Percentiles rank a stretch among this genome's conserved stretches.
phyloP scores from a whole-genome alignment of 345 rosid species.

The Cardamine resedifolia region DNA sequence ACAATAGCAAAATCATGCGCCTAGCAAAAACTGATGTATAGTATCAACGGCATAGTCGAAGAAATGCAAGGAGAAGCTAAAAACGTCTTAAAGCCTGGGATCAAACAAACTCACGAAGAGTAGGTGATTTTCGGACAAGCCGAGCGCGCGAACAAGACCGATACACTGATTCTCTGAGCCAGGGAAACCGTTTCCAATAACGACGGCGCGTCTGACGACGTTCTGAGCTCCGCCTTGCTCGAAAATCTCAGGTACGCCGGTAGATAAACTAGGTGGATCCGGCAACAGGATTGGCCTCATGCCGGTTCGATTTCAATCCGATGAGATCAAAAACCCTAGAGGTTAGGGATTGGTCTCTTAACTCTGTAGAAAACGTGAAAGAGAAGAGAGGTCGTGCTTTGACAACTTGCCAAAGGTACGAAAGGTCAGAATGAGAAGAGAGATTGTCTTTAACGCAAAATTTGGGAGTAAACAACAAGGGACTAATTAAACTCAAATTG shows the following conservation, averaged over 20 bases:
- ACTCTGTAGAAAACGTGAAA: neutral
- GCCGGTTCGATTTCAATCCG: conserved; percentile 15
- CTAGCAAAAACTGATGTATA: neutral
- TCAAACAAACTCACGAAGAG: conserved; percentile 67
- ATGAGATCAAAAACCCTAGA: conserved; percentile 35
- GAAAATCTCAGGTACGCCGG: conserved; percentile 91
- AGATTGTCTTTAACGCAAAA: neutral
- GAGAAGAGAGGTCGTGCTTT: conserved; percentile 21
- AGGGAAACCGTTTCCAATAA: conserved; percentile 82
- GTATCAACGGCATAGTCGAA: neutral
- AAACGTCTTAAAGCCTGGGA: neutral
- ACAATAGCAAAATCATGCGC: neutral
- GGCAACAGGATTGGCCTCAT: conserved; percentile 93
- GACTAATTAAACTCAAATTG: neutral
- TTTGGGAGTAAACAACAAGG: neutral
- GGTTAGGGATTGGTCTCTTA: neutral
- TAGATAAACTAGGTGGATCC: conserved; percentile 67
- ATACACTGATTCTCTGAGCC: conserved; percentile 90
- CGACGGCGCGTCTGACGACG: conserved; percentile 83
- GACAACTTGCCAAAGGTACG: conserved; percentile 17
- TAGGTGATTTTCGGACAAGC: conserved; percentile 60
- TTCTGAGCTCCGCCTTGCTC: conserved; percentile 65
- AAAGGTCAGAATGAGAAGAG: neutral
- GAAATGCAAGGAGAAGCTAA: neutral
- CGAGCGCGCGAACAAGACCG: conserved; percentile 87